These are phyloP conservation scores for Dictyostelium intermedium DNA, from an alignment of 78 protist species.

Conservation along the genomic window DNA sequence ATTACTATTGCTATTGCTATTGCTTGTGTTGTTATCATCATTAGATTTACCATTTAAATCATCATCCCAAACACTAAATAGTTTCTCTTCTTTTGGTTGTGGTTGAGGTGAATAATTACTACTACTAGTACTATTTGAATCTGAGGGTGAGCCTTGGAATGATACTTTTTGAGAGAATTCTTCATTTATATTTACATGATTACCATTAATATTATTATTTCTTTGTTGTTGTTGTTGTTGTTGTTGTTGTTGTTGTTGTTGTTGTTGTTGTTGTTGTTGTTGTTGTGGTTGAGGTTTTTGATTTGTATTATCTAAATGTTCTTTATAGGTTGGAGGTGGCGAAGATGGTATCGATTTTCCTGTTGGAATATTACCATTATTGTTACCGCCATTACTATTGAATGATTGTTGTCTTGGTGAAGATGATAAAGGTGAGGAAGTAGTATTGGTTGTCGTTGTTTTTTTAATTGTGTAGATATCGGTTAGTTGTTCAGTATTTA, in stretches of 20 bases:
- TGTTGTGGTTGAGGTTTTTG: not conserved
- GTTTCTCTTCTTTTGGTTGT: slow-evolving; percentile 10
- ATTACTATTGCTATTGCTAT: too few species aligned
- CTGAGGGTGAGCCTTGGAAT: not conserved
- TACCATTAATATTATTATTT: not conserved
- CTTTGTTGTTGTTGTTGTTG: not conserved
- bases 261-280: not conserved
- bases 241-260: not conserved
- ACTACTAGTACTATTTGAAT: not conserved
- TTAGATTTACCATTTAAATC: not conserved
- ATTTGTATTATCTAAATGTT: not conserved
- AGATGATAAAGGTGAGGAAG: not conserved
- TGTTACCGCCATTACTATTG: not conserved
- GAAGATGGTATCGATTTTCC: not conserved
- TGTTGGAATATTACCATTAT: not conserved
- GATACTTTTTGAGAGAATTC: slow-evolving; percentile 1
- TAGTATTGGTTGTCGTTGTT: not conserved
- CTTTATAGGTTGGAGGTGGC: slow-evolving; percentile 67
- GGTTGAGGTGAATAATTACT: not conserved
- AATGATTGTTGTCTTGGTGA: slow-evolving; percentile 2
- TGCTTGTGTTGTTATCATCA: not conserved
- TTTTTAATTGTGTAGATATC: slow-evolving; percentile 29
- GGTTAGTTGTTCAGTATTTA: slow-evolving; percentile 7
- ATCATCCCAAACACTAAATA: slow-evolving; percentile 76
- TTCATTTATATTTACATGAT: not conserved